Percentiles rank a stretch among this genome's conserved stretches.
Evolutionary conservation across 1,284 basidiomycete genomes (phyloP).

Genomic region (Abortiporus biennis): DNA sequence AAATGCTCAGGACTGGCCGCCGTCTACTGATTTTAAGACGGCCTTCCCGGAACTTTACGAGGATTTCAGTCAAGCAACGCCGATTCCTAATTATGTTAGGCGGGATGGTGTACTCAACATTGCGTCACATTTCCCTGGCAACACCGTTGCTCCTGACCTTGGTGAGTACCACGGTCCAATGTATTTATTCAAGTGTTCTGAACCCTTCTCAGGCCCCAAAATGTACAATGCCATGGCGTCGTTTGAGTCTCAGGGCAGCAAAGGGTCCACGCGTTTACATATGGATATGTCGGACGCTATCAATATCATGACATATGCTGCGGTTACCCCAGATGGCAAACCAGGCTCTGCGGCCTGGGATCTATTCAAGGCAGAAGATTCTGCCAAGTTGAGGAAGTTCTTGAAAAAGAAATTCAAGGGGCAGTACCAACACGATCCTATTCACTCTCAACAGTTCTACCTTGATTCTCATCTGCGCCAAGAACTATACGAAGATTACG

Average conservation of each 20-base stretch:
- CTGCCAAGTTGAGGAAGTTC: constrained; percentile 73
- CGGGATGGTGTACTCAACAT: constrained; percentile 87
- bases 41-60: constrained; percentile 84
- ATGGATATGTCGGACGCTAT: constrained; percentile 97
- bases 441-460: constrained; percentile 88
- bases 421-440: constrained; percentile 67
- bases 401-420: constrained; percentile 54
- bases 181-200: too few relatives aligned
- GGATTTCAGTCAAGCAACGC: constrained; percentile 81
- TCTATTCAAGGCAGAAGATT: constrained; percentile 80
- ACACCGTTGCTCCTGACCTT: constrained; percentile 82
- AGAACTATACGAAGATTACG: constrained; percentile 61
- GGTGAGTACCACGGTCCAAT: constrained; percentile 34
- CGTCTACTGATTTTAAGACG: constrained; percentile 76
- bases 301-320: constrained; percentile 85
- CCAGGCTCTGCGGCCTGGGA: constrained; percentile 91
- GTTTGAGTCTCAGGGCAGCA: constrained; percentile 53
- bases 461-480: constrained; percentile 66
- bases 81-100: constrained; percentile 83
- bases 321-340: constrained; percentile 51
- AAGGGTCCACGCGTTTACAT: constrained; percentile 83
- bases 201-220: constrained; percentile 51
- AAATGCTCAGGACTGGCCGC: constrained; percentile 81
- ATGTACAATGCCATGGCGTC: constrained; percentile 80
- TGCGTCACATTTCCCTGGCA: constrained; percentile 81